Evolutionary conservation across 305 asterid genomes (phyloP), one percentile per base, ranked within the genome.

Genomic region (Solanum hybrid): DNA sequence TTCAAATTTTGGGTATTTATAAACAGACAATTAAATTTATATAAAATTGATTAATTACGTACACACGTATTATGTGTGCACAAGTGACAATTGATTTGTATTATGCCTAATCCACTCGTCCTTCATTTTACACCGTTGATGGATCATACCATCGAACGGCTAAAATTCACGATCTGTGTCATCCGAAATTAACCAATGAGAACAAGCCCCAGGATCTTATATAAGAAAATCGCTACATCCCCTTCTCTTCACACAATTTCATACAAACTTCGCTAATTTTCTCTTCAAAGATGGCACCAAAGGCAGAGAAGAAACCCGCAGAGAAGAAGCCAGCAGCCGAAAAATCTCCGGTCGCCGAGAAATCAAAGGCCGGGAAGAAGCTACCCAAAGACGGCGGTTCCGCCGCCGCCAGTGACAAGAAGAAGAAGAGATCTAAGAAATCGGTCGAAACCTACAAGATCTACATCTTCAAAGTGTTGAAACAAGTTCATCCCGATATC

Each of bases 401-500:
- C 56, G 79, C 5, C 6, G 90, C 84, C 26, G 89, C 76, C 12
- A 76, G 86, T 1, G 81, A 82, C 31, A 90, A 87, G 86, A 87
- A 90, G 91, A 90, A 90, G 88, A 90, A 90, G 91, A 90, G 12
- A 31, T 4, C 31, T 3, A 90, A 90, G 79, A 90, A 90, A 36
- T 78, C 90, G 78, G 77, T 87, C 0, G 96, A 93, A 89, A 94
- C 95, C 6, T 94, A 94, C 95, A 94, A 94, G 94, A 94, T 94
- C 91, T 94, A 94, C 91, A 94, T 94, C 89, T 93, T 94, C 92
- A 93, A 94, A 91, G 96, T 93, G 42, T 24, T 94, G 92, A 94
- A 94, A 51, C 95, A 93, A 87, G 95, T 94, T 2, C 95, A 93
- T 38, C 96, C 96, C 0, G 96, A 94, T 11, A 93, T 94, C 35